Conservation (phyloP, 352 stramenopile species). For the Globisporangium cylindrosporum region DNA sequence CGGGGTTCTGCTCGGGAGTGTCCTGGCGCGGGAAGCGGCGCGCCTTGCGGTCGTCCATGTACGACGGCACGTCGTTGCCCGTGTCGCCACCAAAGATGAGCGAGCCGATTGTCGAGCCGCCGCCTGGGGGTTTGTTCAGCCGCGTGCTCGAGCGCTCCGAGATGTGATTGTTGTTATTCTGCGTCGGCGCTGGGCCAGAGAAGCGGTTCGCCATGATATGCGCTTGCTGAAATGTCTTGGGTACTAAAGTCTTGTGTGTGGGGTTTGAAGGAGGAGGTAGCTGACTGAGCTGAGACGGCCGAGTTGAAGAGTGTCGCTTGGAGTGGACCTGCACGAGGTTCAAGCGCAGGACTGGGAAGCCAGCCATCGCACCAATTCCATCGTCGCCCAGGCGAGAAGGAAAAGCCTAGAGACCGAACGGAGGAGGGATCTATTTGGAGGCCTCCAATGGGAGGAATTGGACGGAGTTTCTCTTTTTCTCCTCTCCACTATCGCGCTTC, state of each 20-base stretch:
- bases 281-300: slow-evolving; percentile 1
- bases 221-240: background rate
- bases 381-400: background rate
- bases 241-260: background rate
- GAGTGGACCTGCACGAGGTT: background rate
- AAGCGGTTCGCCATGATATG: slow-evolving; percentile 29
- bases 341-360: background rate
- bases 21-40: slow-evolving; percentile 31
- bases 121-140: slow-evolving; percentile 42
- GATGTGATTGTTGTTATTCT: slow-evolving; percentile 55
- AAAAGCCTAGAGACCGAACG: slow-evolving; percentile 3
- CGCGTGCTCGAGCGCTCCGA: slow-evolving; percentile 43
- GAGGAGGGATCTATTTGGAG: slow-evolving; percentile 9
- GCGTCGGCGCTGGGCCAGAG: slow-evolving; percentile 11
- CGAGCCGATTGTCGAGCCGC: slow-evolving; percentile 42
- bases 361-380: background rate
- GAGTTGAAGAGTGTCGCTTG: slow-evolving; percentile 10
- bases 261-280: background rate
- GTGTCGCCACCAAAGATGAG: slow-evolving; percentile 39
- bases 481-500: background rate
- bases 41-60: slow-evolving; percentile 54
- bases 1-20: slow-evolving; percentile 35
- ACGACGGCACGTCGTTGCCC: slow-evolving; percentile 29
- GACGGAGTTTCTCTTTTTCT: slow-evolving; percentile 8
- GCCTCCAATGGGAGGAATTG: no score